phyloP scores from a whole-genome alignment of 2,329 filamentous ascomycete genomes.

The Aschersonia sp. region DNA sequence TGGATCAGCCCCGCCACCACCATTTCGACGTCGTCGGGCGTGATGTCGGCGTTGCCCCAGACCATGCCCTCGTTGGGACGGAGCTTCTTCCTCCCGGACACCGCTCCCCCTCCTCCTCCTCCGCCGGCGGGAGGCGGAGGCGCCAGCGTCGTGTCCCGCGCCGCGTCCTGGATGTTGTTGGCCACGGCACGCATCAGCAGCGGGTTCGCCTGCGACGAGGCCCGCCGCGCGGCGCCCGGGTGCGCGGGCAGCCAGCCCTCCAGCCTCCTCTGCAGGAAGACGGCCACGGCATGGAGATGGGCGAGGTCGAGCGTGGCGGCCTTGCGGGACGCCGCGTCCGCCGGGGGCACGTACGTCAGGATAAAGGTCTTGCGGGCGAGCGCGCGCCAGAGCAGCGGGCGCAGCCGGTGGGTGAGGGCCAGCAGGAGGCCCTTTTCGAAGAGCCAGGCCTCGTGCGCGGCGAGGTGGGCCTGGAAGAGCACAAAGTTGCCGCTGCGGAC shows the following conservation, averaged over 20 bases:
- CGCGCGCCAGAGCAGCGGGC: slow-evolving; percentile 72
- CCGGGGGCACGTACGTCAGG: slow-evolving; percentile 57
- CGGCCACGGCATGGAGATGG: slow-evolving; percentile 49
- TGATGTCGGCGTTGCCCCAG: slow-evolving; percentile 47
- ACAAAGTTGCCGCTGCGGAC: slow-evolving; percentile 62
- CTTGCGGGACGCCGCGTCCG: slow-evolving; percentile 36
- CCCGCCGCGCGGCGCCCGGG: slow-evolving; percentile 14
- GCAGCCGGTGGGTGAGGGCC: slow-evolving; percentile 60
- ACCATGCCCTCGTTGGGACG: slow-evolving; percentile 44
- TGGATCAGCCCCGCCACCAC: slow-evolving; percentile 63
- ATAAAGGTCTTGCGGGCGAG: slow-evolving; percentile 67
- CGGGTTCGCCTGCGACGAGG: slow-evolving; percentile 28
- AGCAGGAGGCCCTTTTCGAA: slow-evolving; percentile 62
- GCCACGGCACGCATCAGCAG: slow-evolving; percentile 37
- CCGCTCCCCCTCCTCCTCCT: no score
- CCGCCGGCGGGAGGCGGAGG: slow-evolving; percentile 17
- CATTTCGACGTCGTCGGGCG: slow-evolving; percentile 56
- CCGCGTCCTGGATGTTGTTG: slow-evolving; percentile 24
- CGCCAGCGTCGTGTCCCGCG: slow-evolving; percentile 25
- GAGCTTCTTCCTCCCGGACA: slow-evolving; percentile 29
- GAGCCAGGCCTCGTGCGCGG: slow-evolving; percentile 55
- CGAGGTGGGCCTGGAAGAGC: slow-evolving; percentile 55
- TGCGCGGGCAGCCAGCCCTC: slow-evolving; percentile 38
- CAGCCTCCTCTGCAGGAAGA: slow-evolving; percentile 48
- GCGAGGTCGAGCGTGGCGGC: slow-evolving; percentile 63